Percentiles rank a stretch among this genome's conserved stretches.
These are phyloP conservation scores for Coelastrella sp. DNA, from an alignment of 139 green algal genomes.

Conservation along the genomic window DNA sequence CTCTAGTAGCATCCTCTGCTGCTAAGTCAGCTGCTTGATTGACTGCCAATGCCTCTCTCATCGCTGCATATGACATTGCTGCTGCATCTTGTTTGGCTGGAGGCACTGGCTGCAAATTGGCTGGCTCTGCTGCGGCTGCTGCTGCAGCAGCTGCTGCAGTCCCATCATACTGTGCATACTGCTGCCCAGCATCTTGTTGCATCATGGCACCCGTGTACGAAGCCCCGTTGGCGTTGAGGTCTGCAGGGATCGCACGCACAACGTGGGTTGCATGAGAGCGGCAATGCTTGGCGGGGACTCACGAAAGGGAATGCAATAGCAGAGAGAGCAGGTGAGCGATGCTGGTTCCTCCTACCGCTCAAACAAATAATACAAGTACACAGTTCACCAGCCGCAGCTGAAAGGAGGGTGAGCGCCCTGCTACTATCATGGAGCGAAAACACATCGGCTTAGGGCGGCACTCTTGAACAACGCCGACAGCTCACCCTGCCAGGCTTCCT, in stretches of 20 bases:
- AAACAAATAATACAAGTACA: background rate
- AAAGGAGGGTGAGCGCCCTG: background rate
- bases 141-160: constrained; percentile 24
- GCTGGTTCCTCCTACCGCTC: background rate
- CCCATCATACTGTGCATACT: background rate
- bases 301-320: background rate
- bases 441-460: background rate
- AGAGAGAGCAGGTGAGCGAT: too few species aligned
- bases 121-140: background rate
- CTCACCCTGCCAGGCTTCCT: background rate
- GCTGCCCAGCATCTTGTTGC: constrained; percentile 5
- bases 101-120: background rate
- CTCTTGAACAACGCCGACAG: background rate
- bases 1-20: constrained; percentile 9
- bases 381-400: background rate
- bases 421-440: background rate
- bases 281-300: background rate
- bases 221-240: too few species aligned
- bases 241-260: background rate
- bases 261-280: background rate
- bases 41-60: constrained; percentile 17
- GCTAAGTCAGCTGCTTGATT: constrained; percentile 43
- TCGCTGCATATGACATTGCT: constrained; percentile 1
- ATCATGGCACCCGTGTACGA: background rate
- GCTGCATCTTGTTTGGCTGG: background rate